Evolutionary conservation across 208 protist species (phyloP).

Genomic region (Trypanosoma cruzi): DNA sequence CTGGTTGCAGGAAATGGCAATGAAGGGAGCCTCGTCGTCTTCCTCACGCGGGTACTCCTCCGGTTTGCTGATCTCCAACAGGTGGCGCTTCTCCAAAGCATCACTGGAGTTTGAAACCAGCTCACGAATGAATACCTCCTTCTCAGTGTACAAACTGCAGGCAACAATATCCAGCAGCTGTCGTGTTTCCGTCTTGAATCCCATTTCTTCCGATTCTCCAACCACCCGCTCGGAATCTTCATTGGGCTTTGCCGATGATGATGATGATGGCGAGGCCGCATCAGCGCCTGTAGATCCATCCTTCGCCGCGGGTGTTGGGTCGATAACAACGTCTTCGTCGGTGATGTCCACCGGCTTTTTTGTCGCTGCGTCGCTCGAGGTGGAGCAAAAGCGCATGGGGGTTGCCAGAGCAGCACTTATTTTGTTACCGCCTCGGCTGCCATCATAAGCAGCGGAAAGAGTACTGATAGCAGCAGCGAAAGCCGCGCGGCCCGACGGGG

Average conservation of each 20-base stretch:
- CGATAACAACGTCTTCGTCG: conserved; percentile 88
- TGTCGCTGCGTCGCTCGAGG: conserved; percentile 29
- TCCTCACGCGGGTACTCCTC: conserved; percentile 74
- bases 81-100: conserved; percentile 96
- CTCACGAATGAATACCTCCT: conserved; percentile 98
- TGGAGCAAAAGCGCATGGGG: conserved; percentile 23
- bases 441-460: conserved; percentile 22
- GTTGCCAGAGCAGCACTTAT: not conserved
- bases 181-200: conserved; percentile 98
- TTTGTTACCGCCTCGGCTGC: not conserved
- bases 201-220: conserved; percentile 83
- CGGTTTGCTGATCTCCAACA: conserved; percentile 86
- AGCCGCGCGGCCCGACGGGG: conserved; percentile 9
- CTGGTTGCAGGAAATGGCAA: conserved; percentile 92
- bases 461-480: conserved; percentile 15
- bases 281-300: conserved; percentile 20
- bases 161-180: conserved; percentile 98
- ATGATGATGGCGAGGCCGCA: conserved; percentile 17
- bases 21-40: conserved; percentile 80
- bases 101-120: conserved; percentile 98
- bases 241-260: conserved; percentile 17
- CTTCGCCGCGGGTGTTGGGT: conserved; percentile 48
- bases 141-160: conserved; percentile 97
- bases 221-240: conserved; percentile 62
- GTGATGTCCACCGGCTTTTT: conserved; percentile 38